phyloP scores from a whole-genome alignment of 352 stramenopile species.

The Bremia lactucae region DNA sequence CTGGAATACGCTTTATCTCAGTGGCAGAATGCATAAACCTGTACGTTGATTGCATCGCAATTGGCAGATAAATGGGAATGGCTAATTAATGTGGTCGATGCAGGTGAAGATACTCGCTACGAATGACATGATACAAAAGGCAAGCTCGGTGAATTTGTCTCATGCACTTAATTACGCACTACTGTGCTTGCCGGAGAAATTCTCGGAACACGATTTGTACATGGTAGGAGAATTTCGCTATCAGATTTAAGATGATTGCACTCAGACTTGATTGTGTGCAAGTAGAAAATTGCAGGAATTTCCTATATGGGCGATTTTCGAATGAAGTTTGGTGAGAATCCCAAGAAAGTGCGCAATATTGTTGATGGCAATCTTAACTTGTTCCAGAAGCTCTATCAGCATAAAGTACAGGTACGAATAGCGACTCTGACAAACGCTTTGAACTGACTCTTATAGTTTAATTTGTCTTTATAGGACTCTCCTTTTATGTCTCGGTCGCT shows the following conservation, averaged over 20 bases:
- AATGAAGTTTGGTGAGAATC: conserved; percentile 87
- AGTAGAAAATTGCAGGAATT: conserved; percentile 80
- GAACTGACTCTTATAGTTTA: not conserved
- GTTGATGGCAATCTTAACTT: conserved; percentile 72
- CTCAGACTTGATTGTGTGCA: not conserved
- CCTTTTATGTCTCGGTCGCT: conserved; percentile 48
- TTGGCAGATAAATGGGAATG: not conserved
- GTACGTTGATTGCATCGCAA: conserved; percentile 25
- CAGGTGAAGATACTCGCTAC: conserved; percentile 53
- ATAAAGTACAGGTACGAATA: conserved; percentile 52
- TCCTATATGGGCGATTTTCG: conserved; percentile 86
- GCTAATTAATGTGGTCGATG: not conserved
- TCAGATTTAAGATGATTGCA: not conserved
- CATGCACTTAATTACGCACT: conserved; percentile 71
- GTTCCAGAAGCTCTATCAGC: conserved; percentile 66
- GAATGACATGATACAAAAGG: conserved; percentile 33
- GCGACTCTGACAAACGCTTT: not conserved
- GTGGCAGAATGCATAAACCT: conserved; percentile 79
- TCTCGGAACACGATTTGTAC: conserved; percentile 73
- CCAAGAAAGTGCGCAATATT: conserved; percentile 87
- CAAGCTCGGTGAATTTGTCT: conserved; percentile 48
- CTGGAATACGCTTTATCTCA: conserved; percentile 84
- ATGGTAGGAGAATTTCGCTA: conserved; percentile 38
- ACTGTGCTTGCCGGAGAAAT: conserved; percentile 66
- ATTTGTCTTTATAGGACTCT: conserved; percentile 31